Conservation (phyloP, 2,329 filamentous ascomycete genomes). For the Whalleya microplaca region DNA sequence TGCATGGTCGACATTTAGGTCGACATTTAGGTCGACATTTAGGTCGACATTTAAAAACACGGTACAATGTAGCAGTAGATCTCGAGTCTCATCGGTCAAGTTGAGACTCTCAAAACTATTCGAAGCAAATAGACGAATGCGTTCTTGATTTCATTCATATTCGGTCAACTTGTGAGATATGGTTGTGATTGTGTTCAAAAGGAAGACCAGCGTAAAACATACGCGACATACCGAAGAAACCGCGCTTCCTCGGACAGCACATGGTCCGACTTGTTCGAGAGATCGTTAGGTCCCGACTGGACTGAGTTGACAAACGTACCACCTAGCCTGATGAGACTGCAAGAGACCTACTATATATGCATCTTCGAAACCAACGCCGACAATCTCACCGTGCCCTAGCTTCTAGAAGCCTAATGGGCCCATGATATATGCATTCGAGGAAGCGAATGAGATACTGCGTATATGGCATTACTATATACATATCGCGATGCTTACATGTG, state of each 20-base stretch:
- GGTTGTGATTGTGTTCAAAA: too few relatives aligned
- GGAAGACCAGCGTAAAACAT: too few relatives aligned
- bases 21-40: too few relatives aligned
- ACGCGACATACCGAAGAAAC: too few relatives aligned
- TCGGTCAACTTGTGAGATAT: not conserved
- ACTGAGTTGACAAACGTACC: too few relatives aligned
- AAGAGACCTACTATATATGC: too few relatives aligned
- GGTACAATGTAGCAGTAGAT: not conserved
- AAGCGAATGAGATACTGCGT: not conserved
- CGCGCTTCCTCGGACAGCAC: too few relatives aligned
- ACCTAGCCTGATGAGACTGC: too few relatives aligned
- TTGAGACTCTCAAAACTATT: not conserved
- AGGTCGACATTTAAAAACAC: not conserved
- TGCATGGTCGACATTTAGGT: too few relatives aligned
- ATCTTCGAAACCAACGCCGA: too few relatives aligned
- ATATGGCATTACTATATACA: not conserved
- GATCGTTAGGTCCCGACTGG: too few relatives aligned
- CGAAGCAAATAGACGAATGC: not conserved
- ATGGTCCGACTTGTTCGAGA: too few relatives aligned
- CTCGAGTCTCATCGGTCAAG: not conserved
- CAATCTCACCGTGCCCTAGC: not conserved
- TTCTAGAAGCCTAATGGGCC: not conserved
- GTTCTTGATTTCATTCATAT: not conserved
- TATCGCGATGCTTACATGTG: not conserved
- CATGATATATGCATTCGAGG: not conserved